phyloP scores from a whole-genome alignment of 1,139 yeast species.

The Pichia sp. region DNA sequence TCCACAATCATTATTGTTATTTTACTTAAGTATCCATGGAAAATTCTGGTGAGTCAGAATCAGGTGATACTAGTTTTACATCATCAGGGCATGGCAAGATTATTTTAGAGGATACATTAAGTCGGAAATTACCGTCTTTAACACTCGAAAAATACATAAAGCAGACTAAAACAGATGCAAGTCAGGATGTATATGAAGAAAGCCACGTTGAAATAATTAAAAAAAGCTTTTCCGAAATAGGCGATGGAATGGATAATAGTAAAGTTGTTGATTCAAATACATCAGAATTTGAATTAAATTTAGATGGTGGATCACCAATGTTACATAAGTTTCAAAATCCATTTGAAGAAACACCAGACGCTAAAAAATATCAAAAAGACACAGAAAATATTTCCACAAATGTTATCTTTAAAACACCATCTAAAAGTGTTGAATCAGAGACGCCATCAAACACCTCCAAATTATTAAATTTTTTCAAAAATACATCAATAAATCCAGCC shows the following conservation, averaged over 20 bases:
- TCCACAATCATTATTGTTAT: not conserved
- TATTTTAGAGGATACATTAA: conserved; percentile 12
- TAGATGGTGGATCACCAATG: conserved; percentile 21
- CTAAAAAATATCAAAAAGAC: conserved; percentile 6
- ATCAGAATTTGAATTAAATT: conserved; percentile 6
- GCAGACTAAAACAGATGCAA: not conserved
- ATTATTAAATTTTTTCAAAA: not conserved
- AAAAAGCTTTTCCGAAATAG: not conserved
- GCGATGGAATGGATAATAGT: not conserved
- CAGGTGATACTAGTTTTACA: not conserved
- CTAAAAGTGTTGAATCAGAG: not conserved
- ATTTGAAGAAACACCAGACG: conserved; percentile 22
- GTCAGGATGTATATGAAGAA: not conserved
- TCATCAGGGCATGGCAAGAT: not conserved
- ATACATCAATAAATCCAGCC: conserved; percentile 1
- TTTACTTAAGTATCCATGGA: not conserved
- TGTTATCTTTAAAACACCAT: conserved; percentile 16
- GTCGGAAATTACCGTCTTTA: conserved; percentile 6
- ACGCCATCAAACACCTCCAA: not conserved
- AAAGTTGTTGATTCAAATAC: not conserved
- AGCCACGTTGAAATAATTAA: no score
- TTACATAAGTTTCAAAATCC: conserved; percentile 24
- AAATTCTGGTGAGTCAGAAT: not conserved
- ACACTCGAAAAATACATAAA: conserved; percentile 10
- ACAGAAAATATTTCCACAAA: not conserved